A percentile compares a stretch with the other conserved stretches of the same genome.
Evolutionary conservation across 2,329 filamentous ascomycete genomes (phyloP).

Genomic region (Alternaria conjuncta): DNA sequence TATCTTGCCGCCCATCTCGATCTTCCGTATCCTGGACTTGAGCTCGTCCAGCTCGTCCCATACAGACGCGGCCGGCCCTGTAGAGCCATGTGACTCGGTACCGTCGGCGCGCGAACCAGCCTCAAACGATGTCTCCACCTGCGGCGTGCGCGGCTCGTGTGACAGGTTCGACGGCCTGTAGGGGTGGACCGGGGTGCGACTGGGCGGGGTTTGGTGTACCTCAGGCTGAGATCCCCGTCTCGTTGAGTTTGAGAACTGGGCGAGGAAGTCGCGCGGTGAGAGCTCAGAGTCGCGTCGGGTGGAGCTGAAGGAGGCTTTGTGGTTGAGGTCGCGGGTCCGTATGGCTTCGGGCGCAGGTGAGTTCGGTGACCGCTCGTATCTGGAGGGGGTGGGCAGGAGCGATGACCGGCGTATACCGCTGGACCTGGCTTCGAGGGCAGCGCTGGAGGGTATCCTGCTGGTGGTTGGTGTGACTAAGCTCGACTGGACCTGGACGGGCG

Average conservation of each 20-base stretch:
- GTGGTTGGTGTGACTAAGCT: slow-evolving; percentile 33
- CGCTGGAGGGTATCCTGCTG: slow-evolving; percentile 33
- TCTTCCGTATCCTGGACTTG: slow-evolving; percentile 87
- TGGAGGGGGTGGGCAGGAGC: slow-evolving; percentile 38
- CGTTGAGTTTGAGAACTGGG: slow-evolving; percentile 32
- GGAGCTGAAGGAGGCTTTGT: slow-evolving; percentile 37
- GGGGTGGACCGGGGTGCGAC: slow-evolving; percentile 38
- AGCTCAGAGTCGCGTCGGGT: slow-evolving; percentile 35
- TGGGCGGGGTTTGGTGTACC: slow-evolving; percentile 39
- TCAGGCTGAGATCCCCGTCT: slow-evolving; percentile 45
- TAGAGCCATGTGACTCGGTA: slow-evolving; percentile 87
- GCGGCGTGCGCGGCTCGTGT: slow-evolving; percentile 35
- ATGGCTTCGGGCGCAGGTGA: slow-evolving; percentile 33
- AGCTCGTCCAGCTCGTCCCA: slow-evolving; percentile 98
- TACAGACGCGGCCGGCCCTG: slow-evolving; percentile 87
- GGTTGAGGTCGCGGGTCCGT: slow-evolving; percentile 39
- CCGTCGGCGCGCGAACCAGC: slow-evolving; percentile 40
- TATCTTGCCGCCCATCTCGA: slow-evolving; percentile 88
- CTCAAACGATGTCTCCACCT: slow-evolving; percentile 36
- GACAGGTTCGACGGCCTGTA: slow-evolving; percentile 47
- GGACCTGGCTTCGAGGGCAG: slow-evolving; percentile 33
- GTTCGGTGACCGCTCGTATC: slow-evolving; percentile 34
- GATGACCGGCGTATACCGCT: slow-evolving; percentile 40
- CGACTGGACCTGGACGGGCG: slow-evolving; percentile 30
- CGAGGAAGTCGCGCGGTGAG: slow-evolving; percentile 44